Conservation (phyloP, 83 land plant genomes). For the Thuja plicata region DNA sequence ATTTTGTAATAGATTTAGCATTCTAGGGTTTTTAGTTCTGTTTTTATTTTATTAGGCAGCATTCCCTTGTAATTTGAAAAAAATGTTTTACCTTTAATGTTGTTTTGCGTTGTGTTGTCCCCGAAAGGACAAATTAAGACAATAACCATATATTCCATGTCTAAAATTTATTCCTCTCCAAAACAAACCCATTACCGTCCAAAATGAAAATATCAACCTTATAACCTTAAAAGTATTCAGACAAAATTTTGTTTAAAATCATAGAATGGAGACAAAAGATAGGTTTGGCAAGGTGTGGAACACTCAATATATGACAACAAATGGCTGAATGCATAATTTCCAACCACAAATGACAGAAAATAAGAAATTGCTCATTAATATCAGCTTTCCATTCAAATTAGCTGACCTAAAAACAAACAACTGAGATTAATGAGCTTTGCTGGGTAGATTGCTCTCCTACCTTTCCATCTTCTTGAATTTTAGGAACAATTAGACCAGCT, state of each 20-base stretch:
- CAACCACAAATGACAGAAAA: background rate
- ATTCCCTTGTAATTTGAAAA: no score
- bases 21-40: no score
- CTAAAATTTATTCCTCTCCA: background rate
- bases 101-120: no score
- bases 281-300: background rate
- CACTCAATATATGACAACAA: background rate
- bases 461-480: conserved; percentile 85
- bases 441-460: conserved; percentile 25
- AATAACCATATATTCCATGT: background rate
- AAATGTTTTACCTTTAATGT: no score
- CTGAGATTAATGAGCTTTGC: background rate
- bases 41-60: no score
- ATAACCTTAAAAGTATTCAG: background rate
- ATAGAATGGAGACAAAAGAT: background rate
- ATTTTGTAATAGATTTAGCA: no score
- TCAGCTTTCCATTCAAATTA: background rate
- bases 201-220: background rate
- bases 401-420: background rate
- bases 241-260: background rate
- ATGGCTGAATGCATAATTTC: background rate
- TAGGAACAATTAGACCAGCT: conserved; percentile 90
- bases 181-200: background rate
- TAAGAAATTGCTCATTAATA: background rate
- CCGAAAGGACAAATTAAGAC: background rate